Percentiles rank a stretch among this genome's conserved stretches.
phyloP scores from a whole-genome alignment of 257 asterid genomes.

The Anisodus tanguticus region DNA sequence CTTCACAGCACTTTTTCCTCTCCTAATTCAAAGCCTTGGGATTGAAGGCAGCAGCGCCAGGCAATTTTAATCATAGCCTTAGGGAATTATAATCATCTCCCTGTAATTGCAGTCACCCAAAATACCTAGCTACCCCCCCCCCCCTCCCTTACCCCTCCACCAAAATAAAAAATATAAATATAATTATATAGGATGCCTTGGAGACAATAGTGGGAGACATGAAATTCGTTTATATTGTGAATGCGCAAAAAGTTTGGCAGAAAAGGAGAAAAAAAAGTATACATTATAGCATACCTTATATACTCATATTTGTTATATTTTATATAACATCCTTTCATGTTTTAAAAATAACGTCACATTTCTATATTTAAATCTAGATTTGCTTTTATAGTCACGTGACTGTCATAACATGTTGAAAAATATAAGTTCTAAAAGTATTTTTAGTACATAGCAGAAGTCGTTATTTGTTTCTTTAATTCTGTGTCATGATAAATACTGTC shows the following conservation, averaged over 20 bases:
- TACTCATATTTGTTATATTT: slow-evolving; percentile 9
- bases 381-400: too few relatives aligned
- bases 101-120: slow-evolving; percentile 46
- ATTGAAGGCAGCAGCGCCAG: slow-evolving; percentile 55
- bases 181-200: neutral
- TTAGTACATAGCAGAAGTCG: too few relatives aligned
- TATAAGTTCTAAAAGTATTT: too few relatives aligned
- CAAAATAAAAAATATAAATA: neutral
- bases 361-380: neutral
- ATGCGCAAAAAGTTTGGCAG: slow-evolving; percentile 45
- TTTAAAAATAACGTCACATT: neutral
- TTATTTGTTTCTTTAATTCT: too few relatives aligned
- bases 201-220: slow-evolving; percentile 33
- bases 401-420: neutral
- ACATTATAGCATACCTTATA: slow-evolving; percentile 12
- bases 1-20: slow-evolving; percentile 49
- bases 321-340: neutral
- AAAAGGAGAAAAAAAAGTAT: slow-evolving; percentile 26
- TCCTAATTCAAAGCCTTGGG: slow-evolving; percentile 66
- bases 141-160: neutral
- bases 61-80: slow-evolving; percentile 50
- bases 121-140: neutral
- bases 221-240: slow-evolving; percentile 32
- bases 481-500: neutral
- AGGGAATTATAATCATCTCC: slow-evolving; percentile 48